Base-by-base conservation (phyloP, 805 yeast genomes). In the Phaffomyces opuntiae region DNA sequence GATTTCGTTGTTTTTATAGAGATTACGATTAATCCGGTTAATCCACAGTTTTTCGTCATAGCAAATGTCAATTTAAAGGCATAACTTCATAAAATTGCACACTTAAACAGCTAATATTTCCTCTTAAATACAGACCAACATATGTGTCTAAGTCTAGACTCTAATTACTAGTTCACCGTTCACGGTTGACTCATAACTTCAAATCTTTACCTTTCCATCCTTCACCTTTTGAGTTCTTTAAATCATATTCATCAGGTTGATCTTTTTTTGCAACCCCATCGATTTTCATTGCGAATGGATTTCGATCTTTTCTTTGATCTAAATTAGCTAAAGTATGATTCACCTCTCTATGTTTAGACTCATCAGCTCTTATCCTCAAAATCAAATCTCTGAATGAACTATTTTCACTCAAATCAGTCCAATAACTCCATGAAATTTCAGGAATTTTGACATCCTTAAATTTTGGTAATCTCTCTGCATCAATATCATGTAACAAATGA, bases 261-360 rank as follows among this genome's bases (percentile, higher is more conserved):
- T 40, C 29, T 3, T 44, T 49, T 13, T 38, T 19, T 36, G 50
- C 47, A 6, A 49, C 9, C 1, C 44, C 56, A 12, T 59, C 59
- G 19, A 71, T 63, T 31, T 68, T 63, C 40, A 77, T 57, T 35
- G 76, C 88, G 61, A 78, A 83, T 13, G 90, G 90, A 57, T 83
- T 83, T 55, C 87, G 71, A 59, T 83, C 88, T 1, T 40, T 43
- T 38, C 59, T 58, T 50, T 70, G 78, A 44, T 69, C 60, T 53
- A 83, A 70, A 55, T 82, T 82, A 13, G 86, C 89, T 56, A 82
- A 73, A 0, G 89, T 83, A 56, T 83, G 90, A 64, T 83, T 83
- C 27, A 83, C 89, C 57, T 83, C 90, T 62, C 90, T 72, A 59
- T 83, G 89, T 60, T 83, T 83, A 36, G 87, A 82, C 62, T 83